Base-by-base conservation (phyloP, 352 stramenopile genomes). In the Phytophthora pluvialis region DNA sequence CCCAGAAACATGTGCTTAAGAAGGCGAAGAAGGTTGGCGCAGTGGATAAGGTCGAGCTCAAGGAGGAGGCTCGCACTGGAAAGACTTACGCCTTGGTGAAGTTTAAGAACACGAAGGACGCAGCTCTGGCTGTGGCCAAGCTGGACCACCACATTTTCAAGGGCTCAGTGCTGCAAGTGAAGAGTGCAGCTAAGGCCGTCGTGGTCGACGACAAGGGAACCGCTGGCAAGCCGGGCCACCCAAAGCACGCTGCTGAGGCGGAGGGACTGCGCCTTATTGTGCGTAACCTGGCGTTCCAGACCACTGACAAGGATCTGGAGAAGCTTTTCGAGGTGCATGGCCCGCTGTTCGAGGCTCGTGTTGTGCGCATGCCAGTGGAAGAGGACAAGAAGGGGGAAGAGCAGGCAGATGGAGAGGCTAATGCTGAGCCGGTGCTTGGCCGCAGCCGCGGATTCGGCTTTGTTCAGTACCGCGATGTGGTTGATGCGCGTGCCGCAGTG, bases 111-210 rank as follows among this genome's bases (percentile, higher is more conserved):
- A 60, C 83, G 29, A 75, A 76, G 32, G 80, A 89, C 54, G 86
- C 80, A 28, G 60, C 72, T 26, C 33, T 72, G 13, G 84, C 81
- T 15, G 72, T 95, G 28, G 53, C 72, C 16, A 95, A 93, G 71
- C 72, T 95, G n/a, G 84, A 95, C 57, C 64, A 84, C 50, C 87
- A 95, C 61, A 86, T 93, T 45, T 93, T 95, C 49, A 95, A 95
- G 66, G 87, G 87, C 4, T 73, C 73, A 18, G 84, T 76, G 62
- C 75, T 95, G n/a, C 77, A 81, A 50, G 87, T 89, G 12, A 77
- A 83, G 53, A 74, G 67, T 38, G 66, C 82, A 35, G 66, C 70
- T 8, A 77, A 67, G 15, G 63, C 70, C 7, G 38, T 75, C 9
- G 73, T 76, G 40, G 54, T 50, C 13, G 45, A 70, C 33, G 71